A percentile compares a stretch with the other conserved stretches of the same genome.
phyloP scores from a whole-genome alignment of 352 stramenopile genomes.

The Hyaloperonospora brassicae region DNA sequence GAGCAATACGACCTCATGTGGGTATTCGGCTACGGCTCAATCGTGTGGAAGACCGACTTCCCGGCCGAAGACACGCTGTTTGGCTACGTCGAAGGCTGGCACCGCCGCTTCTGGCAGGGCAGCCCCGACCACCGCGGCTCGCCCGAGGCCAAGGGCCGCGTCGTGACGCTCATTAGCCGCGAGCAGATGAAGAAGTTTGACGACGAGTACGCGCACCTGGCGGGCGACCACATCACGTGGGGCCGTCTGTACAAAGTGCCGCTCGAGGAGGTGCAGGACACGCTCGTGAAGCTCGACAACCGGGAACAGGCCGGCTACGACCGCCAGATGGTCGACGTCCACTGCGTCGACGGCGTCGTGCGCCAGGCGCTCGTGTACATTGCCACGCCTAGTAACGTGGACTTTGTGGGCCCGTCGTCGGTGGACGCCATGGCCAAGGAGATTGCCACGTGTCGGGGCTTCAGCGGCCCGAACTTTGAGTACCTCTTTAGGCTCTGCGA shows the following conservation, averaged over 20 bases:
- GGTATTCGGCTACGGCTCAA: constrained; percentile 82
- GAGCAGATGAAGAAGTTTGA: constrained; percentile 69
- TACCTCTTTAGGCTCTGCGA: constrained; percentile 80
- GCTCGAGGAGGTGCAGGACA: constrained; percentile 64
- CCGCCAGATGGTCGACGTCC: constrained; percentile 63
- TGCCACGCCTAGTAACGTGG: constrained; percentile 69
- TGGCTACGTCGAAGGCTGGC: constrained; percentile 76
- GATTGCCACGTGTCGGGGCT: constrained; percentile 61
- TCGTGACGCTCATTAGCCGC: constrained; percentile 80
- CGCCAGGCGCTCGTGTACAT: constrained; percentile 80
- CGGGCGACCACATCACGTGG: constrained; percentile 66
- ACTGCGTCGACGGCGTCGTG: constrained; percentile 59
- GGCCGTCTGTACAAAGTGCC: constrained; percentile 83
- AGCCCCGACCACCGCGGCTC: constrained; percentile 82
- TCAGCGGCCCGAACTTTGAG: constrained; percentile 77
- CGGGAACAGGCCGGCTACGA: constrained; percentile 83
- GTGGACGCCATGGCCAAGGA: constrained; percentile 72
- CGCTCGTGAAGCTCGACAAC: constrained; percentile 74
- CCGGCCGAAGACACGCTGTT: constrained; percentile 56
- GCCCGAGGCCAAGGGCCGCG: constrained; percentile 60
- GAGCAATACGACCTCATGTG: constrained; percentile 36
- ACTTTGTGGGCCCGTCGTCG: constrained; percentile 69
- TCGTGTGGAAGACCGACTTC: constrained; percentile 75
- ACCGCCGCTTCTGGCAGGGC: constrained; percentile 86
- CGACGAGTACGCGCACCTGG: constrained; percentile 60